Evolutionary conservation across 2,329 filamentous ascomycete species (phyloP), one percentile per base, ranked within the genome.

Genomic region (Trichoderma sp.): DNA sequence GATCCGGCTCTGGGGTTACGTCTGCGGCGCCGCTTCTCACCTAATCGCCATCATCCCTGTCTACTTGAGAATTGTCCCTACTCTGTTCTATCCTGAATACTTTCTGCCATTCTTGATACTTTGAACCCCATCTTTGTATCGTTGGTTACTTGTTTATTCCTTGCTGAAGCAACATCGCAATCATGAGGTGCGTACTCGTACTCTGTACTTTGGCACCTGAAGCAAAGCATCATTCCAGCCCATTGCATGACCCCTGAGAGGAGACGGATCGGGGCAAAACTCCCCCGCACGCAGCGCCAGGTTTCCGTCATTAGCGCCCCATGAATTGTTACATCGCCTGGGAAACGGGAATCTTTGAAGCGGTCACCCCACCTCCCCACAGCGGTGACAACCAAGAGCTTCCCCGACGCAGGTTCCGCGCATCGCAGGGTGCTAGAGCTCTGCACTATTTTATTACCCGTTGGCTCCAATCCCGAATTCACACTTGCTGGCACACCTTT

Each of bases 181-280:
- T 67, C 26, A 73, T 73, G 72, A 71, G 71, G 71, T 71, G 72
- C 67, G 72, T 73, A 50, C 43, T 23, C 11, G n/a, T 30, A 26
- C 30, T 43, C 39, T 7, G 7, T 30, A 32, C 20, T 63, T 12
- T 36, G 28, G n/a, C n/a, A 23, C 39, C 36, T 39, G 15, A 17
- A 34, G 17, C 30, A 53, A 28, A 50, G 58, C 43, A 70, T 34
- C 32, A 57, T 12, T 34, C 59, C 58, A 57, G 20, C 32, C 39
- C 59, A 39, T 30, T 3, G 17, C n/a, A 47, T 43, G 39, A 53
- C 65, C 67, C 67, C 55, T 69, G 57, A 62, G 67, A 62, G 43
- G 43, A 50, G 43, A n/a, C 43, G 43, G 53, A 34, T 28, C 57
- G 53, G 55, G 65, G 32, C 50, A 36, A 65, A 34, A 28, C 61